phyloP scores from a whole-genome alignment of 129 eudicot species.

The Pittosporum tobira region DNA sequence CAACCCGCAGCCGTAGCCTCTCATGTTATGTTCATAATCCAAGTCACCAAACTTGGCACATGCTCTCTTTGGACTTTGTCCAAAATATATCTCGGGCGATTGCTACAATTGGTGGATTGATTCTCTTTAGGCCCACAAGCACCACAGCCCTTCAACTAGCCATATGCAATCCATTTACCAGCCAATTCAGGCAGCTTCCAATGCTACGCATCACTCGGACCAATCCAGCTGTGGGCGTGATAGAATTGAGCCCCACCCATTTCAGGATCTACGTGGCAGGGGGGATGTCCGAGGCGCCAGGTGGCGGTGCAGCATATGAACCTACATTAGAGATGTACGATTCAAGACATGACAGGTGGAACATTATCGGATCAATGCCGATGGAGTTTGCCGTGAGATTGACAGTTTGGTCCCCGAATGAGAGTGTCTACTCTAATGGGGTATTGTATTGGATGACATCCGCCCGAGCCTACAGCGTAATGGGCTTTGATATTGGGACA shows the following conservation, averaged over 20 bases:
- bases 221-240: constrained; percentile 63
- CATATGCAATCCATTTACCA: constrained; percentile 53
- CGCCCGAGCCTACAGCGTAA: constrained; percentile 57
- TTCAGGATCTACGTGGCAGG: constrained; percentile 52
- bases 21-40: constrained; percentile 52
- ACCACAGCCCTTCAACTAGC: constrained; percentile 28
- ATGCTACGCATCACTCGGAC: constrained; percentile 25
- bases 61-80: constrained; percentile 22
- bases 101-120: constrained; percentile 37
- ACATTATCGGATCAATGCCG: constrained; percentile 45
- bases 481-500: constrained; percentile 48
- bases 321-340: constrained; percentile 57
- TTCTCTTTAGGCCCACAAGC: constrained; percentile 30
- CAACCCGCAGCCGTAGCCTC: constrained; percentile 27
- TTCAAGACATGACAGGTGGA: constrained; percentile 33
- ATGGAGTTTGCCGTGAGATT: constrained; percentile 63
- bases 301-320: constrained; percentile 38
- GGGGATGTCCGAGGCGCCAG: constrained; percentile 45
- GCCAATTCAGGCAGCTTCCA: constrained; percentile 42
- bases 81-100: constrained; percentile 27
- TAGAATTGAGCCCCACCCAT: constrained; percentile 14
- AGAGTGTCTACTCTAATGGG: constrained; percentile 46
- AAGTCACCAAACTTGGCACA: constrained; percentile 34
- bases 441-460: constrained; percentile 69
- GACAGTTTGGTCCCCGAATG: constrained; percentile 77